These are phyloP conservation scores for Talaromyces adpressus DNA, from an alignment of 495 filamentous ascomycete genomes.

Conservation along the genomic window DNA sequence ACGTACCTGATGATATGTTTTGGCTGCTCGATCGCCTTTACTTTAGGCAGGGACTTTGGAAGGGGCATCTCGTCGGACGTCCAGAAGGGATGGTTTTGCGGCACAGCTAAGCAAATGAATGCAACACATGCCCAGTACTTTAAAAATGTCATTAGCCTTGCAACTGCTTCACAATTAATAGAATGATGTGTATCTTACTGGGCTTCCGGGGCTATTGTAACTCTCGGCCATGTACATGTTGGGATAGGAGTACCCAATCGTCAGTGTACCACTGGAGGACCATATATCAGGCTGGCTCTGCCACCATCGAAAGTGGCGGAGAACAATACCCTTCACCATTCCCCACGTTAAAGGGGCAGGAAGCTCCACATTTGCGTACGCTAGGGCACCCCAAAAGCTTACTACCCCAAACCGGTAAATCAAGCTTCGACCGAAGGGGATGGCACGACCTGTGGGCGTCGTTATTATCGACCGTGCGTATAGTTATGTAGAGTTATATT, in stretches of 20 bases:
- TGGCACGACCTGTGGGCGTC: not conserved
- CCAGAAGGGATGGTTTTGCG: not conserved
- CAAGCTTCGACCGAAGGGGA: not conserved
- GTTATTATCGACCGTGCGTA: not conserved
- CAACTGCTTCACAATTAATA: not conserved
- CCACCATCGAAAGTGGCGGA: not conserved
- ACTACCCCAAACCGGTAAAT: not conserved
- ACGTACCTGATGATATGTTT: not conserved
- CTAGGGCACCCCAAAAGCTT: not conserved
- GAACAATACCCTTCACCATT: not conserved
- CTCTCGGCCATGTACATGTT: not conserved
- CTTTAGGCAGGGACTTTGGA: not conserved
- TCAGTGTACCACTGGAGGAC: not conserved
- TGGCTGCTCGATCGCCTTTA: not conserved
- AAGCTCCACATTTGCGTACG: not conserved
- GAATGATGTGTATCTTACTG: not conserved
- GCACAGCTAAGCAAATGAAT: not conserved
- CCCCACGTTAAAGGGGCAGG: not conserved
- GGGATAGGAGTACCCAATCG: not conserved
- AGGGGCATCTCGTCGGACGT: not conserved
- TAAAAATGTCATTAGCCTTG: not conserved
- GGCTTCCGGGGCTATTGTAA: not conserved
- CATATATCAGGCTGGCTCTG: not conserved
- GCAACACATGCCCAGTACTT: not conserved
- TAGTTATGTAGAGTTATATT: too few species aligned